Conservation (phyloP, 305 asterid species). For the Andrographis paniculata region DNA sequence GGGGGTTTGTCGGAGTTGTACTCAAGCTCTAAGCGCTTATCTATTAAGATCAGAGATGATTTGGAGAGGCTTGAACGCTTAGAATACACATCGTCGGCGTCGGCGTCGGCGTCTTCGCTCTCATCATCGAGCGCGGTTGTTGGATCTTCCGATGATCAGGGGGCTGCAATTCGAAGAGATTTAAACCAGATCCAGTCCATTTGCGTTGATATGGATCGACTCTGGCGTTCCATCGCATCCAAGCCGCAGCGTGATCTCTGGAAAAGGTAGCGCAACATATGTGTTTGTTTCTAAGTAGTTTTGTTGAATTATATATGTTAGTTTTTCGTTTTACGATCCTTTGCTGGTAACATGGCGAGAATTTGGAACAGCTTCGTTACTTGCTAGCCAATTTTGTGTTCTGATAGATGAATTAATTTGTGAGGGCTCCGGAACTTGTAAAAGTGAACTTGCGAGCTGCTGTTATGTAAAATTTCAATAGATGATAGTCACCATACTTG, state of each 20-base stretch:
- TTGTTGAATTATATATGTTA: background rate
- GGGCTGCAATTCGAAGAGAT: conserved; percentile 41
- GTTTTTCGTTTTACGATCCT: background rate
- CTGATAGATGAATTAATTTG: too few species aligned
- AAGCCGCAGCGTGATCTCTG: conserved; percentile 91
- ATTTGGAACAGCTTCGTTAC: too few species aligned
- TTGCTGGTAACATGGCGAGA: too few species aligned
- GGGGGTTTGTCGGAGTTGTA: conserved; percentile 57
- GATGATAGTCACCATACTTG: too few species aligned
- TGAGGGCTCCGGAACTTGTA: too few species aligned
- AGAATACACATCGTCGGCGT: conserved; percentile 47
- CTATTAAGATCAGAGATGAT: conserved; percentile 59
- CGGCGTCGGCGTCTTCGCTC: conserved; percentile 43
- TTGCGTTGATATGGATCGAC: conserved; percentile 73
- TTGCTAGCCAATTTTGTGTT: too few species aligned
- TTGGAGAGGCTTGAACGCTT: conserved; percentile 78
- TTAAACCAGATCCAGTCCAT: conserved; percentile 60
- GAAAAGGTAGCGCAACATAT: conserved; percentile 81
- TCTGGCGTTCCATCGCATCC: conserved; percentile 82
- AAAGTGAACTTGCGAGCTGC: too few species aligned
- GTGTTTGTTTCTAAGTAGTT: conserved; percentile 1
- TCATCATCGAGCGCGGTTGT: conserved; percentile 37
- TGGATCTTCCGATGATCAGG: conserved; percentile 43
- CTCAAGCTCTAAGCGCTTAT: conserved; percentile 53
- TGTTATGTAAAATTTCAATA: too few species aligned